Evolutionary conservation across 1,284 basidiomycete genomes (phyloP).

Genomic region (Irpex rosettiformis): DNA sequence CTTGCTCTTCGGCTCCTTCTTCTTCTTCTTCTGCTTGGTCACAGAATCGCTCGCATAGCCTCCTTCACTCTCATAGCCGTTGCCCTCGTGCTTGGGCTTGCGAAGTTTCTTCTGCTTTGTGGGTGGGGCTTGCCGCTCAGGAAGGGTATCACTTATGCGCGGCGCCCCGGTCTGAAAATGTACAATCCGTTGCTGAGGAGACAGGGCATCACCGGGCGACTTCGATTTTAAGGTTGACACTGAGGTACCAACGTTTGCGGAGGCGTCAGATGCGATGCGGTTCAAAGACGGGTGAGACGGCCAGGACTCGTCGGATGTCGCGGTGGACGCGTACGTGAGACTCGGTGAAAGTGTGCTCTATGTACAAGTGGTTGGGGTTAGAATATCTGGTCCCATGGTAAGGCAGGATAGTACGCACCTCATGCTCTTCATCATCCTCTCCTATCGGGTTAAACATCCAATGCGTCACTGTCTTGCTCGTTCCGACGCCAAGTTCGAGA

Average conservation of each 20-base stretch:
- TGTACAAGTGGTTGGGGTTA: neutral
- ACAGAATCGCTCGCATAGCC: constrained; percentile 42
- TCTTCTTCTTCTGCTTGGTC: constrained; percentile 25
- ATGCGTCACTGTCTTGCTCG: constrained; percentile 51
- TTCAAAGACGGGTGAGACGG: constrained; percentile 20
- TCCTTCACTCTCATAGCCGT: constrained; percentile 54
- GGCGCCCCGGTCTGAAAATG: constrained; percentile 24
- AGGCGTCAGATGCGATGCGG: constrained; percentile 5
- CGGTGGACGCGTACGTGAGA: constrained; percentile 33
- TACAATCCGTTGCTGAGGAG: constrained; percentile 17
- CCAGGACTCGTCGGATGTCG: constrained; percentile 34
- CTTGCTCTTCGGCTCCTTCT: constrained; percentile 21
- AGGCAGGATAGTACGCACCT: constrained; percentile 16
- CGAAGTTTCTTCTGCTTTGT: constrained; percentile 32
- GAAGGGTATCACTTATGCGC: constrained; percentile 20
- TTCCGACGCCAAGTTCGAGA: constrained; percentile 57
- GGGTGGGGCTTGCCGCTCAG: constrained; percentile 17
- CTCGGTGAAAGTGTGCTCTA: constrained; percentile 29
- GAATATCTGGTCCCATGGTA: constrained; percentile 8
- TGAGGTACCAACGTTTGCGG: constrained; percentile 13
- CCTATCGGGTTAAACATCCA: constrained; percentile 64
- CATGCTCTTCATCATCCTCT: constrained; percentile 47
- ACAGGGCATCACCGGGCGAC: neutral
- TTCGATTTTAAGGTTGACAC: constrained; percentile 6
- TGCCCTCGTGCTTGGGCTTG: constrained; percentile 31